These are phyloP conservation scores for Leavenworthia alabamica DNA, from an alignment of 345 rosid species.

Conservation along the genomic window DNA sequence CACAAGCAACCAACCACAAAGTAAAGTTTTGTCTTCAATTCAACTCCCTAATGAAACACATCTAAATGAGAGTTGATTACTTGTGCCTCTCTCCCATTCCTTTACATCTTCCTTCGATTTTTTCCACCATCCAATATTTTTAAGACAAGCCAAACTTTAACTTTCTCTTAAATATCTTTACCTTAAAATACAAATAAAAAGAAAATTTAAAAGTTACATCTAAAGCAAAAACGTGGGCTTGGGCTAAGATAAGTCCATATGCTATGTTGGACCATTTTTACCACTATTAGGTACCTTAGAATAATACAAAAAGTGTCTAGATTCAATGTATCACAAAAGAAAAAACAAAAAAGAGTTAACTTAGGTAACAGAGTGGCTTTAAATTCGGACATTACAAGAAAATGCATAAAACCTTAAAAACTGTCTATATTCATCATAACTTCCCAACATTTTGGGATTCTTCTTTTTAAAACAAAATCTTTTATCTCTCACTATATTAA, in stretches of 20 bases:
- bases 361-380: neutral
- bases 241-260: neutral
- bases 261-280: neutral
- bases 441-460: neutral
- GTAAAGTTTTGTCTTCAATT: neutral
- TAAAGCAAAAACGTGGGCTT: neutral
- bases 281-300: neutral
- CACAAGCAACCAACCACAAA: neutral
- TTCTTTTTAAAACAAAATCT: neutral
- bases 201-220: neutral
- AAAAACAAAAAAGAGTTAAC: neutral
- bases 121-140: neutral
- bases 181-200: neutral
- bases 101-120: neutral
- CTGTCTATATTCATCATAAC: neutral
- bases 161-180: neutral
- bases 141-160: neutral
- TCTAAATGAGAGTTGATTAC: neutral
- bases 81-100: neutral
- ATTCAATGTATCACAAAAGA: neutral
- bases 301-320: neutral
- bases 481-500: neutral
- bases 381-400: neutral
- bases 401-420: neutral
- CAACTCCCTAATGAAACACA: neutral